Evolutionary conservation across 2,329 filamentous ascomycete species (phyloP), one percentile per base, ranked within the genome.

Genomic region (Daldinia sp.): DNA sequence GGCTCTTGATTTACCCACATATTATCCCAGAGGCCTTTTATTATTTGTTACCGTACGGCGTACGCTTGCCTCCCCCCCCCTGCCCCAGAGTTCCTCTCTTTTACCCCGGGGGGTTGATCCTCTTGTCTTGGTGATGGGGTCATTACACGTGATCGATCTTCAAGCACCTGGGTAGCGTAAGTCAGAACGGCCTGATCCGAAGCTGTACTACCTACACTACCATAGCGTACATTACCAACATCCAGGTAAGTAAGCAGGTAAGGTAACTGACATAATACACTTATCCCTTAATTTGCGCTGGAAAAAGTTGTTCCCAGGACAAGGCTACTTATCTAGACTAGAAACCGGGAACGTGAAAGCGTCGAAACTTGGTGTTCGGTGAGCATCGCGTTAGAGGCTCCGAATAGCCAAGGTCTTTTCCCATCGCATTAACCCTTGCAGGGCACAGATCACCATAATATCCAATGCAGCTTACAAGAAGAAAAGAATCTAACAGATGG

Each of bases 121-220:
- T 23, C 15, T 53, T 15, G n/a, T 30, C 27, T 10, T 59, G 63
- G 60, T 52, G 50, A 52, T 30, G 49, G 25, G 35, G 35, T 23
- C 35, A 25, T 15, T 49, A 47, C 63, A 66, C 63, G 63, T 66
- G 63, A 66, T 43, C 35, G 25, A n/a, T 25, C 21, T 19, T 43
- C n/a, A 23, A 50, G 9, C 30, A 34, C 43, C 51, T 37, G 21
- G 32, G 43, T 19, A 37, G 21, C 21, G 19, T 27, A 41, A 51
- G 19, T 50, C 48, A 32, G 19, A 35, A 39, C 51, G 27, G 34
- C 32, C 32, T 34, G 23, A 23, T 23, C 51, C 39, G 34, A 61
- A 30, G 32, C 21, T 13, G n/a, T n/a, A n/a, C n/a, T n/a, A n/a
- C n/a, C n/a, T n/a, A n/a, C n/a, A n/a, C n/a, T n/a, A n/a, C n/a